Conservation (phyloP, 2,329 filamentous ascomycete genomes). For the Sporothrix curviconia region DNA sequence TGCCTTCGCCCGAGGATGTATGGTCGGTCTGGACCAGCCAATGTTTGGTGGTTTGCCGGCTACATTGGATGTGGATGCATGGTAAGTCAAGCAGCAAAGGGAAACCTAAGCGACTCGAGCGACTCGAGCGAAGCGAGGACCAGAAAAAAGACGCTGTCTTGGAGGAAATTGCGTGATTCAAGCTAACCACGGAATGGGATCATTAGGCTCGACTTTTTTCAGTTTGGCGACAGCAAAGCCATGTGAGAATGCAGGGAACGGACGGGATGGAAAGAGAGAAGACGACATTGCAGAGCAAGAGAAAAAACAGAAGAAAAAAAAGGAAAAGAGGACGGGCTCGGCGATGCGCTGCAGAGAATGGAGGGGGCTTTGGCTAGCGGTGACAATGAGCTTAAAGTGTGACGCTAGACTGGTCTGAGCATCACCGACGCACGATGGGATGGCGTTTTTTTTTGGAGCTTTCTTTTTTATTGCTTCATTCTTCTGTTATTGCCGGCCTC, state of each 20-base stretch:
- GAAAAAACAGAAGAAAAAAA: too few species aligned
- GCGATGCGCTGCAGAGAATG: neutral
- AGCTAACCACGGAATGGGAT: neutral
- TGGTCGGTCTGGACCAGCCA: neutral
- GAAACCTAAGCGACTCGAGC: too few species aligned
- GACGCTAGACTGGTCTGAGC: neutral
- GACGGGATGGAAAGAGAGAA: neutral
- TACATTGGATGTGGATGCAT: constrained; percentile 6
- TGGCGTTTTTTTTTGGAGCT: neutral
- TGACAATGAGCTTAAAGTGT: neutral
- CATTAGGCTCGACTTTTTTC: constrained; percentile 12
- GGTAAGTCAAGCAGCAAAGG: neutral
- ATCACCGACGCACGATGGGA: constrained; percentile 1
- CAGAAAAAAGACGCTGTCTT: neutral
- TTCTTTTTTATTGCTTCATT: neutral
- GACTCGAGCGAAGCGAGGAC: neutral
- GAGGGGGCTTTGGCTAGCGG: too few species aligned
- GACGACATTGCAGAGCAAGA: too few species aligned
- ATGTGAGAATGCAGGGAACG: neutral
- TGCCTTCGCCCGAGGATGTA: constrained; percentile 10
- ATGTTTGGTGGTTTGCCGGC: constrained; percentile 6
- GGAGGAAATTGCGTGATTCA: neutral
- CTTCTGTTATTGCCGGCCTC: neutral
- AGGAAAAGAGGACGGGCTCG: neutral
- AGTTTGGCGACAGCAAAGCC: constrained; percentile 3